These are phyloP conservation scores for Termitomyces sp. DNA, from an alignment of 768 basidiomycete genomes.

Conservation along the genomic window DNA sequence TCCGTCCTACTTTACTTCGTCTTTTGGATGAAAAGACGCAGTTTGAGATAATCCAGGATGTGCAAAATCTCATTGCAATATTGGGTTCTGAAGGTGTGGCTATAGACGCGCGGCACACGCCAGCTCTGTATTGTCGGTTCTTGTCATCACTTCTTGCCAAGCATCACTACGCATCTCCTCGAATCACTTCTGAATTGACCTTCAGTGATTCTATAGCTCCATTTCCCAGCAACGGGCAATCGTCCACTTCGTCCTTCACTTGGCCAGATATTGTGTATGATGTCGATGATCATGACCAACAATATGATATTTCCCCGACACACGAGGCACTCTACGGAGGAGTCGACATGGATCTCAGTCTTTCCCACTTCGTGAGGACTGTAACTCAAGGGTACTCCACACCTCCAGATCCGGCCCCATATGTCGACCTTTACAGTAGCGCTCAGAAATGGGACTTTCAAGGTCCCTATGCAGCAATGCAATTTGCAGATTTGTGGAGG, in stretches of 20 bases:
- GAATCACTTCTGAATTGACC: neutral
- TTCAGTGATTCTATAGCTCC: slow-evolving; percentile 14
- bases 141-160: slow-evolving; percentile 40
- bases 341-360: slow-evolving; percentile 41
- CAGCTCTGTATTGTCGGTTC: slow-evolving; percentile 53
- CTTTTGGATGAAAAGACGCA: slow-evolving; percentile 35
- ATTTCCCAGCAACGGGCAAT: slow-evolving; percentile 16
- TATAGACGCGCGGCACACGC: slow-evolving; percentile 50
- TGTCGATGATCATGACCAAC: neutral
- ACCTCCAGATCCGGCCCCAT: slow-evolving; percentile 5
- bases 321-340: slow-evolving; percentile 12
- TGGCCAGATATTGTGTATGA: slow-evolving; percentile 38
- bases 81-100: slow-evolving; percentile 45
- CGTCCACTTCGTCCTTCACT: slow-evolving; percentile 21
- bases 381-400: slow-evolving; percentile 19
- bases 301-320: neutral
- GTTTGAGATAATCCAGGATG: slow-evolving; percentile 34
- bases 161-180: slow-evolving; percentile 18
- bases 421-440: neutral
- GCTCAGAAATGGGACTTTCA: slow-evolving; percentile 6
- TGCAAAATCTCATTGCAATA: slow-evolving; percentile 37
- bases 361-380: slow-evolving; percentile 37
- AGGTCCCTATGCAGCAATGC: neutral
- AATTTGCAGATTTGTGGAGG: slow-evolving; percentile 12
- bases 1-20: slow-evolving; percentile 42